Percentiles rank a stretch among this genome's conserved stretches.
phyloP scores from a whole-genome alignment of 106 monocot species.

The Cymbidium sinense region DNA sequence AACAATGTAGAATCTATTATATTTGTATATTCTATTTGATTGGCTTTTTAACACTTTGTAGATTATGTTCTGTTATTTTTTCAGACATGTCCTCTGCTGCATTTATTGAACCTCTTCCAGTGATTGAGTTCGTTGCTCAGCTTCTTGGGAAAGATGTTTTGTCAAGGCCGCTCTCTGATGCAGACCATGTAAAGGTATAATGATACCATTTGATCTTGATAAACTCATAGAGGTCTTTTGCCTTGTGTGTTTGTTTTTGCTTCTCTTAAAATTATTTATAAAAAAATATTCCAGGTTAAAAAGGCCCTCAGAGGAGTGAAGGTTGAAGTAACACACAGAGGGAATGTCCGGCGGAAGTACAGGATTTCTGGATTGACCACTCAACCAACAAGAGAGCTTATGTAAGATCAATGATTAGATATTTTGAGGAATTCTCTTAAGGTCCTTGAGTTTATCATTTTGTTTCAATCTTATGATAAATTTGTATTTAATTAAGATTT shows the following conservation, averaged over 20 bases:
- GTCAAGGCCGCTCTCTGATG: constrained; percentile 60
- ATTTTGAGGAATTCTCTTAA: neutral
- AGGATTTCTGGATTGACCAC: constrained; percentile 78
- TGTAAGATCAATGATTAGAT: constrained; percentile 29
- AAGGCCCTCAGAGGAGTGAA: constrained; percentile 83
- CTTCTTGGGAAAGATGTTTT: constrained; percentile 70
- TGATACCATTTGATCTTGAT: neutral
- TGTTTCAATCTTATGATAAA: too few species aligned
- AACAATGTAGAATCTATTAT: neutral
- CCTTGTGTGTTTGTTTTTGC: neutral
- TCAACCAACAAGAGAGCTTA: constrained; percentile 74
- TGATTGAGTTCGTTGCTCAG: constrained; percentile 66
- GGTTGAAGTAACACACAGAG: constrained; percentile 78
- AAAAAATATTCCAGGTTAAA: constrained; percentile 46
- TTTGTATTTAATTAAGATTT: neutral
- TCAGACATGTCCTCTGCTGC: constrained; percentile 89
- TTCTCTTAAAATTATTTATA: neutral
- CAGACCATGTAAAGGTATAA: constrained; percentile 85
- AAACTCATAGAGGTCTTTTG: neutral
- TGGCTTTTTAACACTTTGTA: neutral
- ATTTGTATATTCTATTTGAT: neutral
- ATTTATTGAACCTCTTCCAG: constrained; percentile 77
- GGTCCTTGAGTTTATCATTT: too few species aligned
- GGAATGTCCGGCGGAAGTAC: constrained; percentile 77
- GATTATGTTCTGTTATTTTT: neutral